Percentiles rank a stretch among this genome's conserved stretches.
Evolutionary conservation across 2,329 filamentous ascomycete genomes (phyloP).

Genomic region (Decorospora gaudefroyi): DNA sequence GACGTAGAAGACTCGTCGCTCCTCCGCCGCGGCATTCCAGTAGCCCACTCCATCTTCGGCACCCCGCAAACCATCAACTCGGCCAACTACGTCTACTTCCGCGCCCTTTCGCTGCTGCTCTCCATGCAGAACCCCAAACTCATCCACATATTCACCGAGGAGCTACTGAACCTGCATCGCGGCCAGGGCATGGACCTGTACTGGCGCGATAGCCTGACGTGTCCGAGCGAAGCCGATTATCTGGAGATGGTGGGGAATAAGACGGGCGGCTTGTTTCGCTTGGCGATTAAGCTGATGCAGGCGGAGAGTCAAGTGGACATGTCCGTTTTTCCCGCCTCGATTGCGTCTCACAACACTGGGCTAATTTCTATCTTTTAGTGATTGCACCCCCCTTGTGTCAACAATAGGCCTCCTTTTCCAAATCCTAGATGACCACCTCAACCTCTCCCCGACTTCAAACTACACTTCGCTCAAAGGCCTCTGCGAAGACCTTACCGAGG

Average conservation of each 20-base stretch:
- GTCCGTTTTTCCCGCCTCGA: slow-evolving; percentile 45
- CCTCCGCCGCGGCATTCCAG: slow-evolving; percentile 77
- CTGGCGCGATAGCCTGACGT: slow-evolving; percentile 84
- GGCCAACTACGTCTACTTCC: slow-evolving; percentile 88
- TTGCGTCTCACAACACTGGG: too few relatives aligned
- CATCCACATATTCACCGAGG: slow-evolving; percentile 76
- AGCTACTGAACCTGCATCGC: slow-evolving; percentile 80
- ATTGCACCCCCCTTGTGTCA: slow-evolving; percentile 84
- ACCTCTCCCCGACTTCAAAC: slow-evolving; percentile 61
- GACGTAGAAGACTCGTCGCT: slow-evolving; percentile 83
- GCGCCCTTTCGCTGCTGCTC: slow-evolving; percentile 73
- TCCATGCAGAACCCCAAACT: slow-evolving; percentile 69
- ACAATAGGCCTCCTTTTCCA: slow-evolving; percentile 85
- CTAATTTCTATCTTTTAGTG: too few relatives aligned
- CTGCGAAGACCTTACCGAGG: slow-evolving; percentile 93
- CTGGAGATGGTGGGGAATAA: slow-evolving; percentile 94
- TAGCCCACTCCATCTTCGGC: slow-evolving; percentile 83
- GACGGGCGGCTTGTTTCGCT: slow-evolving; percentile 81
- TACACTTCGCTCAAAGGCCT: slow-evolving; percentile 91
- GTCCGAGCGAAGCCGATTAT: slow-evolving; percentile 85
- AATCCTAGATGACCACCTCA: slow-evolving; percentile 92
- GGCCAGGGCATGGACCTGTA: slow-evolving; percentile 91
- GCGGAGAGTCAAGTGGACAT: slow-evolving; percentile 62
- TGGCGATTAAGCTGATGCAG: slow-evolving; percentile 88
- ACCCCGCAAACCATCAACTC: slow-evolving; percentile 88